Conservation (phyloP, 805 yeast species). For the Pichia gijzeniarum region DNA sequence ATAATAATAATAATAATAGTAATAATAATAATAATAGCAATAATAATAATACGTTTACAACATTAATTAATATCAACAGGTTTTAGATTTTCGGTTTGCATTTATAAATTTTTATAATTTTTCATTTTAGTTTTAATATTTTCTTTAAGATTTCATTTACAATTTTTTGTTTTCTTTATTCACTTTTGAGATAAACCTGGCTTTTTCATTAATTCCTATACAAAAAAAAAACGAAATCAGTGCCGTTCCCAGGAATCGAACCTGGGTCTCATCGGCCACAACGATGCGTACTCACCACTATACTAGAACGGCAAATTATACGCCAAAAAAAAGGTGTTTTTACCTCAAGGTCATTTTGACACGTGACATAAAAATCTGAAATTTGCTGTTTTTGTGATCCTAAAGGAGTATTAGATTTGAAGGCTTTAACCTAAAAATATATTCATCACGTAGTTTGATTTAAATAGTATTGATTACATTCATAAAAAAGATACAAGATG, state of each 20-base stretch:
- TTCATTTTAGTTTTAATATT: background rate
- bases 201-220: background rate
- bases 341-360: too few relatives aligned
- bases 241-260: slow-evolving; percentile 26
- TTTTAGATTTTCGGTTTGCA: background rate
- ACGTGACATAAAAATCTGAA: too few relatives aligned
- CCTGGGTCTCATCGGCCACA: slow-evolving; percentile 25
- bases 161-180: background rate
- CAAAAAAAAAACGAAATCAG: background rate
- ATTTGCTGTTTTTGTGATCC: too few relatives aligned
- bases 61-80: background rate
- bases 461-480: too few relatives aligned
- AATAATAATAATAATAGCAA: background rate
- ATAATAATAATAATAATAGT: background rate
- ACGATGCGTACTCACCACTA: slow-evolving; percentile 24
- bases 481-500: too few relatives aligned
- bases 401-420: too few relatives aligned
- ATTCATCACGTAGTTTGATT: too few relatives aligned
- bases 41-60: background rate
- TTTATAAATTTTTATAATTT: background rate
- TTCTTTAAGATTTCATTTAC: background rate
- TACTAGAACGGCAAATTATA: slow-evolving; percentile 20
- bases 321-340: too few relatives aligned
- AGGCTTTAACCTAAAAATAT: too few relatives aligned
- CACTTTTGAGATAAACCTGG: background rate